These are phyloP conservation scores for Piloderma croceum DNA, from an alignment of 768 basidiomycete genomes.

Conservation along the genomic window DNA sequence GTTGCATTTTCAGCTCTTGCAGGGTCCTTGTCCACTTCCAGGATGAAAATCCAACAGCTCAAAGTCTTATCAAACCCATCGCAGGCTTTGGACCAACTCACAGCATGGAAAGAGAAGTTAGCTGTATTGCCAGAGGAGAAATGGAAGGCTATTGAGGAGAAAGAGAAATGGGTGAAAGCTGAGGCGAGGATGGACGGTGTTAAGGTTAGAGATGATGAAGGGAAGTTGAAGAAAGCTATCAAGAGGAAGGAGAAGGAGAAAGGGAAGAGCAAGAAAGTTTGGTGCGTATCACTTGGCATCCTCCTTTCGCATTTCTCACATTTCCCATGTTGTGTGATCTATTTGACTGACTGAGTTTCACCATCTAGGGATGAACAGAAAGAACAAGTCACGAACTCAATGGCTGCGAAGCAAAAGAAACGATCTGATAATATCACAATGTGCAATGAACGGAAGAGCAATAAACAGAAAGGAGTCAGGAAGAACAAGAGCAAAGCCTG, in stretches of 20 bases:
- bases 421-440: slow-evolving; percentile 84
- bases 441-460: slow-evolving; percentile 70
- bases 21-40: slow-evolving; percentile 39
- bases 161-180: slow-evolving; percentile 87
- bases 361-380: slow-evolving; percentile 93
- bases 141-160: slow-evolving; percentile 72
- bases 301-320: slow-evolving; percentile 2
- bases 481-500: slow-evolving; percentile 57
- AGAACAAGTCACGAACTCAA: slow-evolving; percentile 62
- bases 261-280: slow-evolving; percentile 73
- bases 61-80: slow-evolving; percentile 76
- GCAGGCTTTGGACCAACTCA: slow-evolving; percentile 79
- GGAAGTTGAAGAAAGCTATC: slow-evolving; percentile 81
- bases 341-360: no score
- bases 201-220: slow-evolving; percentile 87
- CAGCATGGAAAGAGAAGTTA: slow-evolving; percentile 71
- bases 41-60: slow-evolving; percentile 47
- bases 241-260: slow-evolving; percentile 94
- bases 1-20: slow-evolving; percentile 66
- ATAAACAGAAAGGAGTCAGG: slow-evolving; percentile 47
- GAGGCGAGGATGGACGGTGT: slow-evolving; percentile 82
- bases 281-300: no score
- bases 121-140: slow-evolving; percentile 77
- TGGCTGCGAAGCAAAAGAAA: slow-evolving; percentile 89
- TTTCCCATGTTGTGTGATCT: no score